Conservation (phyloP, 257 asterid genomes). For the Dorcoceras hygrometricum region DNA sequence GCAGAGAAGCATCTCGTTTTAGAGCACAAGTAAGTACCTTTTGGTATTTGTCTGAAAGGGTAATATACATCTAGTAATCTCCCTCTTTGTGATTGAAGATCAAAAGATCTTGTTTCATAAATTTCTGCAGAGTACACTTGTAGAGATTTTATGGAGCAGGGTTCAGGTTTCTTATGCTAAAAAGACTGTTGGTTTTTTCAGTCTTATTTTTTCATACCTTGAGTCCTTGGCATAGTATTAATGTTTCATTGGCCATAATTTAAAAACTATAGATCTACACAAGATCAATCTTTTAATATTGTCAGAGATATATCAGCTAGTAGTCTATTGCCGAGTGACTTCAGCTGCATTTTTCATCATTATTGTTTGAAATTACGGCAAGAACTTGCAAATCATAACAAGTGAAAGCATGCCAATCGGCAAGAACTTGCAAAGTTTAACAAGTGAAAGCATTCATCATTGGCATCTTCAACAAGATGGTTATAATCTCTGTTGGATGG, state of each 20-base stretch:
- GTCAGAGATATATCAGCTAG: background rate
- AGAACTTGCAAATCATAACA: background rate
- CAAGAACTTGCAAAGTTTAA: background rate
- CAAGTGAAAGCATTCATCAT: background rate
- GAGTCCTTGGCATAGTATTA: background rate
- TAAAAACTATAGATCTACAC: background rate
- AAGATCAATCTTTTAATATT: background rate
- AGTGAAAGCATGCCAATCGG: background rate
- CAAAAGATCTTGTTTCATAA: background rate
- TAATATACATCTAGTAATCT: background rate
- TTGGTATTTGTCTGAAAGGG: background rate
- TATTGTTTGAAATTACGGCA: background rate
- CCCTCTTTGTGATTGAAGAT: background rate
- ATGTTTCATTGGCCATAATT: background rate
- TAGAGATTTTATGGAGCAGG: no score
- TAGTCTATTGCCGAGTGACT: background rate
- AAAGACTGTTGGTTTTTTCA: no score
- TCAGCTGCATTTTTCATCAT: background rate
- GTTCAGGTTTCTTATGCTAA: no score
- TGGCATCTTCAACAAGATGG: background rate
- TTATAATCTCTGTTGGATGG: background rate
- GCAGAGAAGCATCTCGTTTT: constrained; percentile 74
- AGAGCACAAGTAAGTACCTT: constrained; percentile 36
- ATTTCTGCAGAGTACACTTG: background rate
- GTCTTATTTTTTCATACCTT: no score